These are phyloP conservation scores for Gossypium sturtianum DNA, from an alignment of 345 rosid genomes.

Conservation along the genomic window DNA sequence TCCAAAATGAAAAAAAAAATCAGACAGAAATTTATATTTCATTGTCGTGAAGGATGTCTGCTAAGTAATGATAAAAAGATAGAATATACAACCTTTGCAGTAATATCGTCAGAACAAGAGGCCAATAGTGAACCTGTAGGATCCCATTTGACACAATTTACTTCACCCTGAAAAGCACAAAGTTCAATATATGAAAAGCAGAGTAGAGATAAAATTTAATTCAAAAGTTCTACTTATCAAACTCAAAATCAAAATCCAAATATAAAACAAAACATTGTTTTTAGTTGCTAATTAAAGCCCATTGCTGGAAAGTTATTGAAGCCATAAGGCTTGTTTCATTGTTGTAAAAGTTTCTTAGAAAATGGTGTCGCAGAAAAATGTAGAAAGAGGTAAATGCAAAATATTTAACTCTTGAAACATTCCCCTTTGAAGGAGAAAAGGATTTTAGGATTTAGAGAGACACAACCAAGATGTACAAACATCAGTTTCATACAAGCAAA, in stretches of 20 bases:
- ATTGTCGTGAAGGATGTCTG: background rate
- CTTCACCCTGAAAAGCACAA: slow-evolving; percentile 75
- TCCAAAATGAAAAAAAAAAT: background rate
- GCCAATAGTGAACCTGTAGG: slow-evolving; percentile 90
- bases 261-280: background rate
- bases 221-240: background rate
- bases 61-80: slow-evolving; percentile 55
- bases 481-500: background rate
- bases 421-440: background rate
- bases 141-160: slow-evolving; percentile 99
- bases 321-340: background rate
- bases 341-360: background rate
- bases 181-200: slow-evolving; percentile 14
- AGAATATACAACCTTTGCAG: slow-evolving; percentile 69
- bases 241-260: background rate
- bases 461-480: background rate
- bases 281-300: background rate
- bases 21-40: background rate
- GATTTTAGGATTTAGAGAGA: background rate
- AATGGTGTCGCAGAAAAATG: background rate
- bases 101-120: slow-evolving; percentile 95
- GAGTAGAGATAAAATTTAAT: background rate
- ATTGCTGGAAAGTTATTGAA: background rate
- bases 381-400: background rate
- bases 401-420: background rate